Base-by-base conservation (phyloP, 2,329 filamentous ascomycete genomes). In the Microdochium nivale region DNA sequence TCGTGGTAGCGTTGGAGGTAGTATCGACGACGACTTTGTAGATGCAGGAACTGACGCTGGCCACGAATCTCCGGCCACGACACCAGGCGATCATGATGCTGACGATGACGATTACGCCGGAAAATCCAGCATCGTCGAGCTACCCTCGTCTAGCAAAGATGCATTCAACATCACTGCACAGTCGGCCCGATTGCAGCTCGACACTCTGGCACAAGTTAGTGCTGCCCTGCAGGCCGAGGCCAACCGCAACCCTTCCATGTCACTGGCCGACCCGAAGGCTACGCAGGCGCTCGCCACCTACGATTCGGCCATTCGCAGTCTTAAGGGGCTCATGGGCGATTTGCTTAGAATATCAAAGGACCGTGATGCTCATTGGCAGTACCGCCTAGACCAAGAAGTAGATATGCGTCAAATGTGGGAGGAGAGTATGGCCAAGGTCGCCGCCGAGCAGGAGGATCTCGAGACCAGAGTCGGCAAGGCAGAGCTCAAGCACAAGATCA, bases 361-460 rank as follows among this genome's bases (percentile, higher is more conserved):
- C 64, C 87, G 95, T 49, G 94, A 99, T 68, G 84, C 90, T 1
- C 96, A 95, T 66, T 99, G 94, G 94, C 92, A 97, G 67, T 95
- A 95, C 65, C 85, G 91, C 14, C 76, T 99, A 40, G 91, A 96
- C 59, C 86, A 90, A 51, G 94, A 99, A 70, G 85, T 86, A 44
- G 89, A 96, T 65, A 86, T 97, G 71, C 84, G 94, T 35, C 86
- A 88, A 54, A 88, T 99, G 83, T 99, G 94, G 94, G 94, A 99
- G 70, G 94, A 99, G 62, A 97, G 91, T 69, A 96, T 99, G 94
- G 90, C 94, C 10, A 85, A 91, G 61, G 87, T 99, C n/a, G 94
- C 91, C 19, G 84, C 83, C 52, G 94, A 99, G 66, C 94, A 99
- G 61, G 94, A 97, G 68, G 81, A 90, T 49, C 78, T 99, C 1